A percentile compares a stretch with the other conserved stretches of the same genome.
phyloP scores from a whole-genome alignment of 1,284 basidiomycete genomes.

The Ustilago trichophora region DNA sequence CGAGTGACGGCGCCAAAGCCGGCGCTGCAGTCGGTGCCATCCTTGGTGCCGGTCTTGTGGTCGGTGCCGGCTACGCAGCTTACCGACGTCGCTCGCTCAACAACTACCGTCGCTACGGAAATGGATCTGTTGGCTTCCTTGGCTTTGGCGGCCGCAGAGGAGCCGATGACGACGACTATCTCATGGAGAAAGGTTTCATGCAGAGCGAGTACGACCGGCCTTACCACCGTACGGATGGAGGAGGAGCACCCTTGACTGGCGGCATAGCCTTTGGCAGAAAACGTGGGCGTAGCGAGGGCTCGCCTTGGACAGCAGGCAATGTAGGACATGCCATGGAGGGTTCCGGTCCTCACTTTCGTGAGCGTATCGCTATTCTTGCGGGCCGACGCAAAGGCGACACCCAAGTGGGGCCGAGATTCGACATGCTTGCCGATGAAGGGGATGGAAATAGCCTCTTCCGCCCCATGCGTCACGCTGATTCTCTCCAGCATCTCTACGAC shows the following conservation, averaged over 20 bases:
- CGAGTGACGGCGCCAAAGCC: conserved; percentile 44
- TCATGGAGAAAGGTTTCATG: conserved; percentile 44
- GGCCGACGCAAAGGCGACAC: conserved; percentile 42
- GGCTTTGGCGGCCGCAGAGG: conserved; percentile 24
- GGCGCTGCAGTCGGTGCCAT: conserved; percentile 54
- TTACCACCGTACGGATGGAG: conserved; percentile 28
- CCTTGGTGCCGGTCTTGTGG: conserved; percentile 52
- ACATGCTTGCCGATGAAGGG: conserved; percentile 63
- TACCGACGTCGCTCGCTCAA: conserved; percentile 44
- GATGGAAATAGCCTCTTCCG: too few species aligned
- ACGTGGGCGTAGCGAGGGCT: conserved; percentile 17
- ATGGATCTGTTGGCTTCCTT: conserved; percentile 38
- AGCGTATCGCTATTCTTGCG: conserved; percentile 53
- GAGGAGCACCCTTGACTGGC: conserved; percentile 5
- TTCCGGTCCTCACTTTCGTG: conserved; percentile 52
- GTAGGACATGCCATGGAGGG: conserved; percentile 59
- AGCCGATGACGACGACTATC: conserved; percentile 29
- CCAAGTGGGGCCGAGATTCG: conserved; percentile 43
- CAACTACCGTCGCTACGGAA: conserved; percentile 45
- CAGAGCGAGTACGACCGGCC: conserved; percentile 29
- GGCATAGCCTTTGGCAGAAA: conserved; percentile 18
- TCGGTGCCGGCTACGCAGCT: conserved; percentile 49
- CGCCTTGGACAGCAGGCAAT: conserved; percentile 46
- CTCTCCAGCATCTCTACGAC: too few species aligned
- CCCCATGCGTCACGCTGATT: too few species aligned